Conservation (phyloP, 805 yeast species). For the Yamadazyma olivae region DNA sequence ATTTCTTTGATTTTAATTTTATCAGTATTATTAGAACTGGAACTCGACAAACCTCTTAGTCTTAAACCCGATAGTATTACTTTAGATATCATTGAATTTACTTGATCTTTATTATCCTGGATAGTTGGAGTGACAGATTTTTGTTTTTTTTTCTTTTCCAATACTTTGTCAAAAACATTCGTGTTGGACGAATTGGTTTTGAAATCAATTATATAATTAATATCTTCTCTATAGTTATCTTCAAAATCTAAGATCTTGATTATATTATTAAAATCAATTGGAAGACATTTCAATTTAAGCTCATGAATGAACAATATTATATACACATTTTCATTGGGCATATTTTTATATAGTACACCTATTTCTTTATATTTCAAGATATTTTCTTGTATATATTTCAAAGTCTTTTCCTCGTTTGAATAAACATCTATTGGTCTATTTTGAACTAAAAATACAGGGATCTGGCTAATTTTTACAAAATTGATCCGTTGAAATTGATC, state of each 20-base stretch:
- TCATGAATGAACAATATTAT: constrained; percentile 9
- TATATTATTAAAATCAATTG: constrained; percentile 9
- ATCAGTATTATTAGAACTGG: constrained; percentile 25
- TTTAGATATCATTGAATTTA: constrained; percentile 30
- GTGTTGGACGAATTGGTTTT: constrained; percentile 10
- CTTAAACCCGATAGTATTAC: constrained; percentile 40
- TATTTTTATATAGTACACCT: constrained; percentile 19
- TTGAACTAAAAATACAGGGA: constrained; percentile 24
- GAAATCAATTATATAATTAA: constrained; percentile 8
- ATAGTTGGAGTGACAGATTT: constrained; percentile 16
- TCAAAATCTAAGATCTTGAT: not conserved
- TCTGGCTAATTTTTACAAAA: constrained; percentile 15
- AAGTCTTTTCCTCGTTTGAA: constrained; percentile 16
- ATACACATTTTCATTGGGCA: constrained; percentile 9
- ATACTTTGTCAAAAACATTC: constrained; percentile 33
- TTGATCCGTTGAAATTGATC: constrained; percentile 6
- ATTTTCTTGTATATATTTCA: constrained; percentile 17
- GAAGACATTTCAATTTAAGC: constrained; percentile 6
- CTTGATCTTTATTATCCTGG: constrained; percentile 25
- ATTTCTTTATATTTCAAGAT: constrained; percentile 11
- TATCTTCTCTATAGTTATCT: not conserved
- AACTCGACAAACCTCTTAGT: constrained; percentile 31
- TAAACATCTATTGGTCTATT: constrained; percentile 19
- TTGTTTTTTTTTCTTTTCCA: constrained; percentile 20
- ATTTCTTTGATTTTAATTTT: constrained; percentile 36